Evolutionary conservation across 345 rosid genomes (phyloP).

Genomic region (Dovyalis caffra): DNA sequence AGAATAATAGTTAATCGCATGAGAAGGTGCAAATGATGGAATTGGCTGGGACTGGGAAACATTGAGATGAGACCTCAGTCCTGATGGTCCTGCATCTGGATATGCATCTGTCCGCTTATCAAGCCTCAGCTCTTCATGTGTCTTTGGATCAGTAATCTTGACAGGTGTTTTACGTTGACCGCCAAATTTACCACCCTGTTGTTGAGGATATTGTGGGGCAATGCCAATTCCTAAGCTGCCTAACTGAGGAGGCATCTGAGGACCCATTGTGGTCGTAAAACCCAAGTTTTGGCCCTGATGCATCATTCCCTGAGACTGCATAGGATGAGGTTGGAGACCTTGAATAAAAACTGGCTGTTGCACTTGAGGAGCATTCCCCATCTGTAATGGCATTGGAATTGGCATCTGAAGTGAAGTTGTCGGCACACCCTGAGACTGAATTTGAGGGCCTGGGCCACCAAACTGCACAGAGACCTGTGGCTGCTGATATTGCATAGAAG

Average conservation of each 20-base stretch:
- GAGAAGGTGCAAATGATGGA: conserved; percentile 53
- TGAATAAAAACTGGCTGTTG: conserved; percentile 69
- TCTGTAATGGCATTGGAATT: conserved; percentile 58
- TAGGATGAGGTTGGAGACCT: conserved; percentile 64
- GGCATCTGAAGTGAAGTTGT: conserved; percentile 69
- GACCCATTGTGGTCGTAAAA: conserved; percentile 61
- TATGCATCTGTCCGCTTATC: conserved; percentile 58
- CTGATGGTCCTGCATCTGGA: conserved; percentile 55
- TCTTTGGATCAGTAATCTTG: conserved; percentile 90
- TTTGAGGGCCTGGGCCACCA: conserved; percentile 64
- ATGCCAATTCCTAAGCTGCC: conserved; percentile 70
- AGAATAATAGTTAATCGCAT: conserved; percentile 48
- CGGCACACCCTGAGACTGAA: conserved; percentile 68
- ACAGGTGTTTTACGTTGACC: conserved; percentile 67
- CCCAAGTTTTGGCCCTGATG: conserved; percentile 80
- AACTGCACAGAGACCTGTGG: conserved; percentile 64
- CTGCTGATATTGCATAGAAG: conserved; percentile 71
- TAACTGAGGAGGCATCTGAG: conserved; percentile 61
- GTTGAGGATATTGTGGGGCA: conserved; percentile 59
- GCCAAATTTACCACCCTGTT: conserved; percentile 70
- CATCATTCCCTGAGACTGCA: conserved; percentile 80
- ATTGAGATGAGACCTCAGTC: conserved; percentile 56
- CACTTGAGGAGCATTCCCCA: conserved; percentile 67
- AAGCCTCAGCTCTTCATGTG: conserved; percentile 92
- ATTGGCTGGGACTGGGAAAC: conserved; percentile 66